Evolutionary conservation across 805 yeast genomes (phyloP), one percentile per base, ranked within the genome.

Genomic region (Candida piceae): DNA sequence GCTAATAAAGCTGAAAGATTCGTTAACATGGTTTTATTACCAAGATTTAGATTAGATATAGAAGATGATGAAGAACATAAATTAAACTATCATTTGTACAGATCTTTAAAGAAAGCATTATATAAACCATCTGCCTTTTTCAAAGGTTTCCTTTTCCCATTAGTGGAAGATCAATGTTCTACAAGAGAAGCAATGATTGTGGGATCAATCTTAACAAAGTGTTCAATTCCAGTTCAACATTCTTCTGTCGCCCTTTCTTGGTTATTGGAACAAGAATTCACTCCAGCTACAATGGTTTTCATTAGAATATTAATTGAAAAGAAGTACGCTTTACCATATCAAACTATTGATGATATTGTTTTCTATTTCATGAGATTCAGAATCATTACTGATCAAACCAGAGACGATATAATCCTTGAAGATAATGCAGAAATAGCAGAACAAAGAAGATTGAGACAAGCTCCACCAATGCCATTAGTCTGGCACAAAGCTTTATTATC

Each of bases 81-180:
- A 25, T 72, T 93, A 46, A 90, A 94, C 63, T 90, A 93, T 57
- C 99, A 93, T 58, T 69, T 93, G 29, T 93, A 93, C 62, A 77
- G 96, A 53, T 80, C 98, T 0, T 65, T 93, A 50, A 90, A 89
- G 62, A 93, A 93, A 65, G 77, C 97, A 0, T 71, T 94, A 37
- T 93, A 93, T 69, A 93, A 93, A 61, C 98, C 99, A 21, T 88
- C 93, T 38, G 98, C 98, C 9, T 93, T 90, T 55, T 93, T 90
- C 74, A 90, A 88, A 62, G 99, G 98, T 1, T 88, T 93, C 55
- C 67, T 93, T 42, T 85, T 93, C 57, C 97, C 97, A 17, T 68
- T 93, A 40, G 84, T 88, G 13, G 94, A 87, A 53, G 73, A 77
- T n/a, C 84, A 84, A 36, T 89, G 97, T 62, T 73, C 95, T 4